Base-by-base conservation (phyloP, 495 filamentous ascomycete genomes). In the Aspergillus saccharolyticus region DNA sequence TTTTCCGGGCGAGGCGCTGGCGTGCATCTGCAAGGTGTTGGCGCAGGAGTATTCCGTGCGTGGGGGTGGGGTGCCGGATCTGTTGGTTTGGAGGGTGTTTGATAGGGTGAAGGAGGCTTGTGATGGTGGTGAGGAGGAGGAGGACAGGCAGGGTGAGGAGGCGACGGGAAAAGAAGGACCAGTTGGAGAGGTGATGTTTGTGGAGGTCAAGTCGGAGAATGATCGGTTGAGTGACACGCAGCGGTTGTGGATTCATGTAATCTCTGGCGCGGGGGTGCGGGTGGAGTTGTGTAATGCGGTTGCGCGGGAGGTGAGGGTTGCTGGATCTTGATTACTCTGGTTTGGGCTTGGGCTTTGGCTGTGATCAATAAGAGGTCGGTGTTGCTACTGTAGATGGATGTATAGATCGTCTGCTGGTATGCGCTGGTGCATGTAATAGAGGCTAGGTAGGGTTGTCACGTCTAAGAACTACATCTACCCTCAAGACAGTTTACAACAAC, bases 151-250 rank as follows among this genome's bases (percentile, higher is more conserved):
- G n/a, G 10, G 20, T 16, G 46, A n/a, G 20, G 45, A 4, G 45
- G n/a, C 15, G 19, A 19, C 19, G 9, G 20, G 25, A 16, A 24
- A 15, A 22, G 9, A 48, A 14, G 10, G 10, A 48, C 73, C 74
- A 33, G 70, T 59, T 47, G 74, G 75, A 30, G 83, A 86, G 69
- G 84, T 91, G 46, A 83, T 91, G 82, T 96, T 97, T 74, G 80
- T 83, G 3, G 92, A 97, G 72, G 91, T 96, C 49, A 96, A 96
- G 80, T 91, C 87, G 58, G 90, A 91, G 74, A 97, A 96, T 76
- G 94, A 98, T 78, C 83, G 91, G 30, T 77, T 98, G 66, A 96
- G 93, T 72, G 94, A 98, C 79, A 95, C 91, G 33, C 94, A 98
- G 73, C 80, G 94, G 61, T 76, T 98, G 42, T 98, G 94, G 94